These are phyloP conservation scores for Neurospora sp. DNA, from an alignment of 495 filamentous ascomycete species.

Conservation along the genomic window DNA sequence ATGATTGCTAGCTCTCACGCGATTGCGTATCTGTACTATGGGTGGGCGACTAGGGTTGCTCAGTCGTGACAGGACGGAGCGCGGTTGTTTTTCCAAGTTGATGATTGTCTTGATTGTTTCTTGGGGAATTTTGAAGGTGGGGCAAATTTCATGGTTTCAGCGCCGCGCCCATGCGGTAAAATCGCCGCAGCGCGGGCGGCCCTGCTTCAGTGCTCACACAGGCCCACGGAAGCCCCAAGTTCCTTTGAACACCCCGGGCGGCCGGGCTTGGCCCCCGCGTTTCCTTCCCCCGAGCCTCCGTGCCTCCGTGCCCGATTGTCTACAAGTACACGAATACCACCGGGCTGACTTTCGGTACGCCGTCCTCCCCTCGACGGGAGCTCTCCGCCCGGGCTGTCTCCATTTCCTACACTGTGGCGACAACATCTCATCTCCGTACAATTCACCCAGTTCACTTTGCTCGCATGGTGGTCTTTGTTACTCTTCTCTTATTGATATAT, in stretches of 20 bases:
- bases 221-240: background rate
- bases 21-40: background rate
- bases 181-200: background rate
- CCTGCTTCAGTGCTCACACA: background rate
- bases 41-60: background rate
- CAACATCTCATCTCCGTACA: background rate
- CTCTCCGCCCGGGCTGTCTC: background rate
- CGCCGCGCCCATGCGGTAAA: background rate
- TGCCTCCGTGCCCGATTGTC: background rate
- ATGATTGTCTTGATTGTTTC: slow-evolving; percentile 3
- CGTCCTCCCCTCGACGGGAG: background rate
- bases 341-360: background rate
- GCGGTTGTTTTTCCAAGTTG: slow-evolving; percentile 5
- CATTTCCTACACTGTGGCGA: background rate
- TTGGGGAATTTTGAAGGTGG: slow-evolving; percentile 28
- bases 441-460: background rate
- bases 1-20: slow-evolving; percentile 45
- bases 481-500: background rate
- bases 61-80: background rate
- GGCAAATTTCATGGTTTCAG: slow-evolving; percentile 15
- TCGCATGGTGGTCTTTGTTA: background rate
- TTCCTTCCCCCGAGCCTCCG: background rate
- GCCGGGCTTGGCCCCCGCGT: background rate
- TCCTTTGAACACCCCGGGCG: background rate
- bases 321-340: background rate